Evolutionary conservation across 2,329 filamentous ascomycete genomes (phyloP), one percentile per base, ranked within the genome.

Genomic region (Fonsecaea pedrosoi): DNA sequence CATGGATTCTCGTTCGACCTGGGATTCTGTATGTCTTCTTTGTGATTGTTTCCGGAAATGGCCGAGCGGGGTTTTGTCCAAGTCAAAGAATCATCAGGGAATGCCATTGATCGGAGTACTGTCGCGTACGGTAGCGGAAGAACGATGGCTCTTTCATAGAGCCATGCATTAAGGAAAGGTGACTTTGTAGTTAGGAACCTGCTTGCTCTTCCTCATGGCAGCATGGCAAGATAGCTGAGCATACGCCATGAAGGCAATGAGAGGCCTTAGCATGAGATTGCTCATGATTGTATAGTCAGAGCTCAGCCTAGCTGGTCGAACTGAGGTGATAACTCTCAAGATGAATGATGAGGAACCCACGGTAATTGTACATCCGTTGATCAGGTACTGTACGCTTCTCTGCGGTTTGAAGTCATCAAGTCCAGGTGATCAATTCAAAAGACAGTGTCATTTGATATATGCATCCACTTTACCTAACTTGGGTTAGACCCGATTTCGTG

Each of bases 1-100:
- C 10, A 25, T 25, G 4, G 45, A 50, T 6, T 10, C 21, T 30
- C 21, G 45, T 50, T 50, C 45, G 12, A 50, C 21, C 45, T 18
- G 25, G 18, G 45, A 8, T 12, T 30, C 21, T 30, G 45, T 25
- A 30, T 30, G 50, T 12, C 50, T 37, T 54, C 55, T 65, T 60
- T 65, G 56, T 65, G 48, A 7, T 30, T 54, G 45, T 60, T 60
- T 65, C 62, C 48, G 62, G 62, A 56, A 15, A 50, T 50, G 30
- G 18, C 35, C 21, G 45, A 35, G 7, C 25, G 25, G 18, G n/a
- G 32, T 35, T 48, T 32, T 54, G 42, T 54, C 18, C 56, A 10
- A 30, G 21, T 50, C 45, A 50, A 50, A 50, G 8, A 25, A 50
- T 50, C 45, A 25, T 5, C 45, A 30, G 45, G 3, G 25, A 1